phyloP scores from a whole-genome alignment of 164 flowering plant genomes.

The Umbellularia californica region DNA sequence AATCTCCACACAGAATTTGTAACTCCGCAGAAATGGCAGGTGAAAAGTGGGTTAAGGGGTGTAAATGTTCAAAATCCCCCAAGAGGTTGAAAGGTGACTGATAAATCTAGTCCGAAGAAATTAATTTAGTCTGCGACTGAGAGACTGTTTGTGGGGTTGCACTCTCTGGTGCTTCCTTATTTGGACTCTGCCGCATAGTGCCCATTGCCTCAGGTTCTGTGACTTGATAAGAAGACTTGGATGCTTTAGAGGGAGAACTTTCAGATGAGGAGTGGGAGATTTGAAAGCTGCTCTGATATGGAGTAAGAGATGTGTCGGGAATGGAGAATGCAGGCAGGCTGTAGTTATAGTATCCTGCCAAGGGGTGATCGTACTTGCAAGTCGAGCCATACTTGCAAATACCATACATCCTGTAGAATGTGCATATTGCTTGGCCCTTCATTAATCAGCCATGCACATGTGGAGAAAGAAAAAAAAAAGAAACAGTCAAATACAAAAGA shows the following conservation, averaged over 20 bases:
- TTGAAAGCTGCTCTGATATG: constrained; percentile 31
- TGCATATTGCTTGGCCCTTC: constrained; percentile 26
- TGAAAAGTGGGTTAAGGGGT: constrained; percentile 32
- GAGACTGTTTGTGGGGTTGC: constrained; percentile 8
- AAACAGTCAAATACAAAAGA: background rate
- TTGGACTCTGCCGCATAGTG: constrained; percentile 13
- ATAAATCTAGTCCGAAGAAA: constrained; percentile 19
- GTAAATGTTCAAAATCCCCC: constrained; percentile 20
- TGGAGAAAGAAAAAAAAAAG: background rate
- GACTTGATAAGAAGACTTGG: constrained; percentile 10
- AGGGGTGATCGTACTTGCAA: constrained; percentile 75
- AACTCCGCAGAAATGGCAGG: constrained; percentile 35
- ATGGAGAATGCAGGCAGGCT: constrained; percentile 31
- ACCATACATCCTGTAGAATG: constrained; percentile 29
- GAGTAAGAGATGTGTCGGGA: constrained; percentile 24
- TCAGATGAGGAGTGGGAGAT: constrained; percentile 16
- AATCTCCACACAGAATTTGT: constrained; percentile 14
- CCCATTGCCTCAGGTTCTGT: constrained; percentile 20
- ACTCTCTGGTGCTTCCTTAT: constrained; percentile 13
- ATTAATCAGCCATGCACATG: constrained; percentile 4
- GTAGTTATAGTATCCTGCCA: constrained; percentile 35
- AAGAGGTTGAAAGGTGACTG: constrained; percentile 9
- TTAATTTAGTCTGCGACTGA: constrained; percentile 10
- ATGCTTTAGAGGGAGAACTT: constrained; percentile 25
- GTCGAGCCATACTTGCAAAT: constrained; percentile 61